A percentile compares a stretch with the other conserved stretches of the same genome.
Evolutionary conservation across 768 basidiomycete species (phyloP).

Genomic region (Termitomyces heimii): DNA sequence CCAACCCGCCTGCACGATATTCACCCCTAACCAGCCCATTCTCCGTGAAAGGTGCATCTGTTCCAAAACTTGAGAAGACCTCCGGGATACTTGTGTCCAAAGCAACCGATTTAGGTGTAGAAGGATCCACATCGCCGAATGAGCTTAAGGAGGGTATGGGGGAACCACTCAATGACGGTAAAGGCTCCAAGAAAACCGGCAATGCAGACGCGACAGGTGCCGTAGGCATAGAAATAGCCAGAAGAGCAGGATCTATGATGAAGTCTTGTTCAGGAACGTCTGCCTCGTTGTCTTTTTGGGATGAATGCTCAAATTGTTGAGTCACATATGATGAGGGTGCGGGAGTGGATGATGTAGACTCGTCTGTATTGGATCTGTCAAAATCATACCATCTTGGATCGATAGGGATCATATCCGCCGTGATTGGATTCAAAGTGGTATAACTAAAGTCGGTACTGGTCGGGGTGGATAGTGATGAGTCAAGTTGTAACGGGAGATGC

Average conservation of each 20-base stretch:
- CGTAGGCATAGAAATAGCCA: constrained; percentile 20
- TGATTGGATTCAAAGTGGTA: constrained; percentile 11
- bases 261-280: constrained; percentile 4
- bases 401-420: neutral
- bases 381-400: constrained; percentile 6
- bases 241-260: constrained; percentile 27
- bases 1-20: constrained; percentile 3
- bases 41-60: neutral
- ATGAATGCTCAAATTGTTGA: neutral
- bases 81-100: constrained; percentile 31
- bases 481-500: neutral
- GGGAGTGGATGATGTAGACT: neutral
- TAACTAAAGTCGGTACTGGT: constrained; percentile 7
- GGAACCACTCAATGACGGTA: constrained; percentile 14
- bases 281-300: neutral
- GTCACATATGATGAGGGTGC: neutral
- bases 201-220: neutral
- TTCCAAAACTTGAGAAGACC: constrained; percentile 14
- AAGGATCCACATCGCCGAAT: constrained; percentile 24
- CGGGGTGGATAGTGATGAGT: constrained; percentile 3
- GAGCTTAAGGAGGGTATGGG: constrained; percentile 27
- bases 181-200: neutral
- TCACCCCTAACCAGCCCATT: constrained; percentile 3
- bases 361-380: neutral
- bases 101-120: constrained; percentile 29